Conservation (phyloP, 1,284 basidiomycete genomes). For the Schizophyllum amplum region DNA sequence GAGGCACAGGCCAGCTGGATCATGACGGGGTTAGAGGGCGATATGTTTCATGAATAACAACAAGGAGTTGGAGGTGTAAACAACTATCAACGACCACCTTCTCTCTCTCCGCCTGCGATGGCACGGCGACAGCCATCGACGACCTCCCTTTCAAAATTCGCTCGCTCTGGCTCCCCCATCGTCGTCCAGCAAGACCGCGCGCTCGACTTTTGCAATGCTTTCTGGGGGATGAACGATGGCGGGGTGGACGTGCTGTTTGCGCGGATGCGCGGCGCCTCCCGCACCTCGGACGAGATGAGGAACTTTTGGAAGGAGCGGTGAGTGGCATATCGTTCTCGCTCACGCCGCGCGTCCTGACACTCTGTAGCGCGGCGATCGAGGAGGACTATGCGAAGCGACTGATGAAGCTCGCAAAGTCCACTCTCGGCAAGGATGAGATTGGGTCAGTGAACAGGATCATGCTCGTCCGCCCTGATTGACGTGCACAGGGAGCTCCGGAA, state of each 20-base stretch:
- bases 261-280: constrained; percentile 77
- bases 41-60: neutral
- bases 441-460: constrained; percentile 49
- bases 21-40: neutral
- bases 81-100: neutral
- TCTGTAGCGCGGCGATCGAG: constrained; percentile 70
- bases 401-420: constrained; percentile 70
- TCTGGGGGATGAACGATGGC: constrained; percentile 84
- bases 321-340: neutral
- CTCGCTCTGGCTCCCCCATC: constrained; percentile 38
- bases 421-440: constrained; percentile 85
- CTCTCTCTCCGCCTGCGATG: constrained; percentile 1
- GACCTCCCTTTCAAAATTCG: constrained; percentile 63
- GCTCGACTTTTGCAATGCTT: constrained; percentile 92
- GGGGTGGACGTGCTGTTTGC: constrained; percentile 89
- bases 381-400: constrained; percentile 93
- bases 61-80: neutral
- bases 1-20: neutral
- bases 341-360: neutral
- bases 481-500: constrained; percentile 63
- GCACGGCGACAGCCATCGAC: constrained; percentile 67
- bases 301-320: constrained; percentile 20
- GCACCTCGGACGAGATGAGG: constrained; percentile 84
- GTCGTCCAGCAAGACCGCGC: constrained; percentile 5
- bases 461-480: neutral